Base-by-base conservation (phyloP, 768 basidiomycete species). In the Mycena floridula region DNA sequence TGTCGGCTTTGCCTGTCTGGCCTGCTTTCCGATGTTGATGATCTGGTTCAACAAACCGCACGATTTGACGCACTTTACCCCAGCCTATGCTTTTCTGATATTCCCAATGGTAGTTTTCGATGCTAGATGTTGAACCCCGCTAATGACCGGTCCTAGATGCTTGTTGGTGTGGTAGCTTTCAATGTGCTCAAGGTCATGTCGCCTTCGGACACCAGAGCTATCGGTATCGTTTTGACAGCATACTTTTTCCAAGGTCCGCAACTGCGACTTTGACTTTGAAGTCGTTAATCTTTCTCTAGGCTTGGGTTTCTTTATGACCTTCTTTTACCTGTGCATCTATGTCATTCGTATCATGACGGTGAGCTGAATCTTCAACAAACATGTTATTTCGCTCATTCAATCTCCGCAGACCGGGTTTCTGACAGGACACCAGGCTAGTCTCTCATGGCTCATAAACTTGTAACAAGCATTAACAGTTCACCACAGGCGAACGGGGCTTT, bases 241-340 rank as follows among this genome's bases (percentile, higher is more conserved):
- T 74, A 75, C 58, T 70, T 70, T 55, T 75, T 74, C 58, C 72
- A 74, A 63, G 72, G 70, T 63, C 12, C 44, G 36, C 40, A 32
- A 25, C 30, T 23, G 26, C 40, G 23, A 42, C 16, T 36, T 18
- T 26, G 21, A n/a, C 11, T 26, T 39, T 22, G 25, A 42, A 27
- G 20, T n/a, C n/a, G 12, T 35, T 23, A 21, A 20, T 4, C 12
- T 4, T 21, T n/a, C 16, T 21, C 4, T 28, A 68, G 66, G 69
- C 3, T 57, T 72, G 18, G 70, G 72, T 6, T 72, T 69, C 58
- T 73, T 73, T 59, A 66, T 73, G 63, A 72, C 72, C 9, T 68
- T 72, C 54, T 70, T 73, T 51, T 74, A 75, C 46, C 66, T 75
- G 28, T 69, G 70, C 54, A 72, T 73, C 35, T 75, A 74, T 47